Conservation (phyloP, 116 monocot species). For the Thalassia testudinum region DNA sequence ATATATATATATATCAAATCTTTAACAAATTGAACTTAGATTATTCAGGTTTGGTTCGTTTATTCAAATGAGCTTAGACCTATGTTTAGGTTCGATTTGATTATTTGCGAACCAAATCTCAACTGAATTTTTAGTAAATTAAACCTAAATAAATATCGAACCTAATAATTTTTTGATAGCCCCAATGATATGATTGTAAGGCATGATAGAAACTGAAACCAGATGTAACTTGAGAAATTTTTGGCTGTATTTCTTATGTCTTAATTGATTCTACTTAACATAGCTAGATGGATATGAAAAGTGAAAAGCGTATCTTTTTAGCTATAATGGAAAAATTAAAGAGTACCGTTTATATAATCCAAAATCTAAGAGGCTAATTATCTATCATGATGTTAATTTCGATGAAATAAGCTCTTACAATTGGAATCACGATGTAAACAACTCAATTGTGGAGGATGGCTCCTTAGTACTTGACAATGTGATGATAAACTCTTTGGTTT, state of each 20-base stretch:
- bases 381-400: constrained; percentile 5
- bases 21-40: too few species aligned
- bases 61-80: too few species aligned
- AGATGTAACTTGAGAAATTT: constrained; percentile 1
- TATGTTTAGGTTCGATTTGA: too few species aligned
- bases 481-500: too few species aligned
- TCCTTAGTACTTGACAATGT: too few species aligned
- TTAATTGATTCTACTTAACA: constrained; percentile 1
- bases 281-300: constrained; percentile 1
- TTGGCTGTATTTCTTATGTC: not conserved
- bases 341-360: constrained; percentile 7
- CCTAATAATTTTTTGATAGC: too few species aligned
- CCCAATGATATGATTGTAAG: too few species aligned
- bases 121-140: too few species aligned
- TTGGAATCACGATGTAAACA: not conserved
- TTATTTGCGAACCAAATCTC: too few species aligned
- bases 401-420: constrained; percentile 4
- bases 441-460: not conserved
- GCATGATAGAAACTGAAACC: not conserved
- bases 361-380: constrained; percentile 1
- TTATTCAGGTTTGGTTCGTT: too few species aligned
- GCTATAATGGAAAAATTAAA: constrained; percentile 3
- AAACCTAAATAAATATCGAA: too few species aligned
- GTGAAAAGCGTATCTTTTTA: constrained; percentile 4
- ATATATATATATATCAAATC: too few species aligned